These are phyloP conservation scores for Phytophthora rubi DNA, from an alignment of 352 stramenopile genomes.

Conservation along the genomic window DNA sequence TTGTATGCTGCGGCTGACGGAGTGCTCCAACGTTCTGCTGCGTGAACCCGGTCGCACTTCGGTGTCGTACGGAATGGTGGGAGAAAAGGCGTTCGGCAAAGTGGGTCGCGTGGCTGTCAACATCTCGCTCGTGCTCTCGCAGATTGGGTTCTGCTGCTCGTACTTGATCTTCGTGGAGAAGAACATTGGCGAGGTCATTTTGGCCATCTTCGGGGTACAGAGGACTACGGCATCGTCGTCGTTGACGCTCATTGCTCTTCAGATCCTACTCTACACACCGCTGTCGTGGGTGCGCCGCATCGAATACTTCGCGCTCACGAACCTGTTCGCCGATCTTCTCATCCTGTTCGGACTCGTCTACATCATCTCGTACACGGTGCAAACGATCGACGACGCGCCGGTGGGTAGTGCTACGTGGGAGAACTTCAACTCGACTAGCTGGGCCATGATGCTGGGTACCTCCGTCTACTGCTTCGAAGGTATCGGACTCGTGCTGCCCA, in stretches of 20 bases:
- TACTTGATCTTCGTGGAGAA: slow-evolving; percentile 81
- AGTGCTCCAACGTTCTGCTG: slow-evolving; percentile 55
- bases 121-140: slow-evolving; percentile 73
- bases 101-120: slow-evolving; percentile 61
- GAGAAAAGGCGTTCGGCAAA: slow-evolving; percentile 61
- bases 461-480: slow-evolving; percentile 77
- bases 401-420: slow-evolving; percentile 47
- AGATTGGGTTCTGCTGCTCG: slow-evolving; percentile 76
- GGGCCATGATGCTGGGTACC: slow-evolving; percentile 66
- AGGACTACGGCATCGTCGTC: slow-evolving; percentile 54
- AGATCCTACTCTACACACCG: slow-evolving; percentile 74
- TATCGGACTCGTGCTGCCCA: slow-evolving; percentile 74
- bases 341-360: slow-evolving; percentile 67
- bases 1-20: slow-evolving; percentile 67
- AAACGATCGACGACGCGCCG: slow-evolving; percentile 44
- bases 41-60: slow-evolving; percentile 24
- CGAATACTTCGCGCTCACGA: slow-evolving; percentile 78
- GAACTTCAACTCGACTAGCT: slow-evolving; percentile 74
- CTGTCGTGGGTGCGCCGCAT: slow-evolving; percentile 76
- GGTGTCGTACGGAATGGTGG: slow-evolving; percentile 68
- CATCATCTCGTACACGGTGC: slow-evolving; percentile 61
- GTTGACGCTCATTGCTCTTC: slow-evolving; percentile 63
- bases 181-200: slow-evolving; percentile 69
- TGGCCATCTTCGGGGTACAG: slow-evolving; percentile 52
- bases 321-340: slow-evolving; percentile 66